Base-by-base conservation (phyloP, 1,139 yeast genomes). In the Suhomyces yuchorum region DNA sequence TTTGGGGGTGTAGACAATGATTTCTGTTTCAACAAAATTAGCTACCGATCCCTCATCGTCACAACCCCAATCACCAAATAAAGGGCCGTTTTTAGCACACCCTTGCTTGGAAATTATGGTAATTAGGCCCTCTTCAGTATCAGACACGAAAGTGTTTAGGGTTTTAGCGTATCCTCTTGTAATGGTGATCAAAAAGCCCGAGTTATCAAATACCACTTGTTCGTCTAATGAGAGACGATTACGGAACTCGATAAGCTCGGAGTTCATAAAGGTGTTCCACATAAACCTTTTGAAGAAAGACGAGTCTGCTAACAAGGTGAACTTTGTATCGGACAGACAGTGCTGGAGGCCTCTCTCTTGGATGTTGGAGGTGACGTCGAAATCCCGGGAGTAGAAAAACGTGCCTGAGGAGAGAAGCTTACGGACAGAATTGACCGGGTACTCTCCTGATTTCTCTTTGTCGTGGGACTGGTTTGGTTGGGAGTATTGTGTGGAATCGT, bases 11-110 rank as follows among this genome's bases (percentile, higher is more conserved):
- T 81, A 81, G 14, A 85, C 68, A 3, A 86, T 75, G 6, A 85
- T 60, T 60, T 87, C 93, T 1, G 87, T 77, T 59, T 87, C 93
- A 19, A 81, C 79, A 58, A 74, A 83, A 56, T 84, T 84, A 1
- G 91, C 75, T 5, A 83, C 87, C 35, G 77, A 73, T 0, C 93
- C 93, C 43, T 82, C 82, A 49, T 85, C 91, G 61, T 85, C 90
- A 51, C 85, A 75, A 17, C 92, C 90, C 67, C 81, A 80, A 30
- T 82, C 79, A 0, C 89, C 90, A 57, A 85, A 82, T 1, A 85
- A 66, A 1, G 83, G 80, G 1, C 86, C 86, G 36, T 71, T 73
- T 53, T 80, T 82, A 36, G 76, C 74, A 49, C 87, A 81, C 2
- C 85, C 80, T 48, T 85, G 87, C 59, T 84, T 84, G 1, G 90